Conservation (phyloP, 2,329 filamentous ascomycete species). For the Leptosphaerulina australis region DNA sequence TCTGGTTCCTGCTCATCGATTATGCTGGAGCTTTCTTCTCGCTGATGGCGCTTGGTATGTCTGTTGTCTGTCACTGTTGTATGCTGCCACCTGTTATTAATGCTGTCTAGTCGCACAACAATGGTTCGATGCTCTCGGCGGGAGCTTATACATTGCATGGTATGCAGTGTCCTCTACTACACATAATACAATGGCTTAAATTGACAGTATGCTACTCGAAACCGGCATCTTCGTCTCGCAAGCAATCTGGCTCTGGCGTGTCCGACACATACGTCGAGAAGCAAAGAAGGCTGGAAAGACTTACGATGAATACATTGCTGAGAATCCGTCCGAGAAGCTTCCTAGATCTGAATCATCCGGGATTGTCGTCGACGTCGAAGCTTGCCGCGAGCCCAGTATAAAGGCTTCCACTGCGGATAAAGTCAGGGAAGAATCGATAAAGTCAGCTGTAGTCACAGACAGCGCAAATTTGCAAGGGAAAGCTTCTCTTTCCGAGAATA, state of each 20-base stretch:
- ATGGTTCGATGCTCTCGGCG: constrained; percentile 66
- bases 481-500: neutral
- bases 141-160: constrained; percentile 66
- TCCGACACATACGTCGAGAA: constrained; percentile 58
- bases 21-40: constrained; percentile 68
- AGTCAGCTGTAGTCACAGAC: too few species aligned
- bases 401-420: neutral
- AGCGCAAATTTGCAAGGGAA: neutral
- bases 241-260: constrained; percentile 63
- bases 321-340: constrained; percentile 33
- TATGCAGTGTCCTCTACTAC: constrained; percentile 47
- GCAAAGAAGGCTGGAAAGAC: constrained; percentile 60
- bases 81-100: constrained; percentile 6
- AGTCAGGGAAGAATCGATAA: neutral
- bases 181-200: neutral
- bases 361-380: constrained; percentile 38
- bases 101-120: constrained; percentile 61
- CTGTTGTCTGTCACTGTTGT: neutral
- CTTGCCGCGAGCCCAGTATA: constrained; percentile 8
- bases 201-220: constrained; percentile 57
- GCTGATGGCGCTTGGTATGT: constrained; percentile 64
- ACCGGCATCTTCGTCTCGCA: constrained; percentile 66
- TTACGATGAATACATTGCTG: constrained; percentile 59
- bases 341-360: constrained; percentile 30
- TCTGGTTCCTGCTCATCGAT: constrained; percentile 65